These are phyloP conservation scores for Tricholomella constricta DNA, from an alignment of 768 basidiomycete genomes.

Conservation along the genomic window DNA sequence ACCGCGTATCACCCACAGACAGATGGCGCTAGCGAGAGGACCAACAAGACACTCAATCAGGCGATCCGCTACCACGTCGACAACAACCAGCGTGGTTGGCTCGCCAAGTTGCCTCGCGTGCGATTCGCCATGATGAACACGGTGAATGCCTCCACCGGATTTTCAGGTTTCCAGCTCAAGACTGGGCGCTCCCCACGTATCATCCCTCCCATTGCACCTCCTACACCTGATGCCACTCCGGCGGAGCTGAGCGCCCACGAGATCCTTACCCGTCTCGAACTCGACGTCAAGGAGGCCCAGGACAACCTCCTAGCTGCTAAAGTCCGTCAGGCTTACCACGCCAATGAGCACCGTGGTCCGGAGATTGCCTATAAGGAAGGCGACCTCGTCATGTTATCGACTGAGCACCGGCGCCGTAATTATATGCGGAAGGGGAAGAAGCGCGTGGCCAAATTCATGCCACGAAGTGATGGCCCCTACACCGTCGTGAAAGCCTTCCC, in stretches of 20 bases:
- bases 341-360: slow-evolving; percentile 25
- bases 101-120: slow-evolving; percentile 21
- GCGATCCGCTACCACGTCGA: slow-evolving; percentile 28
- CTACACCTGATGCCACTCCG: neutral
- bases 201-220: slow-evolving; percentile 24
- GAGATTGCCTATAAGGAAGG: slow-evolving; percentile 30
- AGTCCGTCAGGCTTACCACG: slow-evolving; percentile 29
- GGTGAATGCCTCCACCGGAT: slow-evolving; percentile 31
- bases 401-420: slow-evolving; percentile 26
- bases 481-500: slow-evolving; percentile 12
- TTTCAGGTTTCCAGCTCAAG: slow-evolving; percentile 34
- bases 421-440: slow-evolving; percentile 31
- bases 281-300: slow-evolving; percentile 27
- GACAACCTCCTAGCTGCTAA: slow-evolving; percentile 32
- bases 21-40: slow-evolving; percentile 35
- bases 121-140: slow-evolving; percentile 38
- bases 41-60: slow-evolving; percentile 37
- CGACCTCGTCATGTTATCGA: slow-evolving; percentile 39
- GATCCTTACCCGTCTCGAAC: neutral
- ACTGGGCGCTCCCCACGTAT: slow-evolving; percentile 23
- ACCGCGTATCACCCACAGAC: slow-evolving; percentile 41
- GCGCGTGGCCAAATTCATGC: slow-evolving; percentile 44
- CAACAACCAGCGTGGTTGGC: slow-evolving; percentile 36
- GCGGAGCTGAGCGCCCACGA: neutral
- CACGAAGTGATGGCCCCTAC: slow-evolving; percentile 34